A percentile compares a stretch with the other conserved stretches of the same genome.
These are phyloP conservation scores for Adansonia digitata DNA, from an alignment of 345 rosid genomes.

Conservation along the genomic window DNA sequence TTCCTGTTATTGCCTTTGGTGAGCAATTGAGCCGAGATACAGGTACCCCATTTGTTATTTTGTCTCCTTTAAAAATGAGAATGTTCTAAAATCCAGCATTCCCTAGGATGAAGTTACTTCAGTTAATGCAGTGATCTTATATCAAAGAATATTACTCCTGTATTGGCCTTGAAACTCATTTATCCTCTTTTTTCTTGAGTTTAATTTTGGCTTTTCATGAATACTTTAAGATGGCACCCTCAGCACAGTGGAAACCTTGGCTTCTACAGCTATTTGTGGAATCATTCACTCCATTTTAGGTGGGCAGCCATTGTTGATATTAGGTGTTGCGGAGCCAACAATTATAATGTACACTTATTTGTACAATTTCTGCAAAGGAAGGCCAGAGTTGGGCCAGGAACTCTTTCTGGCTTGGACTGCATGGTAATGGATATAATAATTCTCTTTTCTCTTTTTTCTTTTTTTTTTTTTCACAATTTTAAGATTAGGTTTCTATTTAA, in stretches of 20 bases:
- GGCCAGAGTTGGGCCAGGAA: constrained; percentile 47
- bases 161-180: not conserved
- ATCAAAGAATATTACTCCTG: not conserved
- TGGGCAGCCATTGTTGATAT: constrained; percentile 78
- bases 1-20: constrained; percentile 85
- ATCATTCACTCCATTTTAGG: constrained; percentile 71
- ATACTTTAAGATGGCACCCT: constrained; percentile 50
- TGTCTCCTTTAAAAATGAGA: not conserved
- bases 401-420: constrained; percentile 74
- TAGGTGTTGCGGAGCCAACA: constrained; percentile 91
- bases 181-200: not conserved
- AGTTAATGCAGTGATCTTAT: not conserved
- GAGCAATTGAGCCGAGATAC: constrained; percentile 78
- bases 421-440: constrained; percentile 40
- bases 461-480: too few relatives aligned
- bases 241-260: constrained; percentile 66
- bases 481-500: not conserved
- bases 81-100: not conserved
- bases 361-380: constrained; percentile 56
- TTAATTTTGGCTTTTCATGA: not conserved
- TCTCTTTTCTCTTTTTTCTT: not conserved
- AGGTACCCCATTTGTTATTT: constrained; percentile 34
- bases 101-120: not conserved
- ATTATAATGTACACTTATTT: constrained; percentile 78
- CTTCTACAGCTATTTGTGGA: constrained; percentile 79